Evolutionary conservation across 129 eudicot genomes (phyloP).

Genomic region (Escallonia herrerae): DNA sequence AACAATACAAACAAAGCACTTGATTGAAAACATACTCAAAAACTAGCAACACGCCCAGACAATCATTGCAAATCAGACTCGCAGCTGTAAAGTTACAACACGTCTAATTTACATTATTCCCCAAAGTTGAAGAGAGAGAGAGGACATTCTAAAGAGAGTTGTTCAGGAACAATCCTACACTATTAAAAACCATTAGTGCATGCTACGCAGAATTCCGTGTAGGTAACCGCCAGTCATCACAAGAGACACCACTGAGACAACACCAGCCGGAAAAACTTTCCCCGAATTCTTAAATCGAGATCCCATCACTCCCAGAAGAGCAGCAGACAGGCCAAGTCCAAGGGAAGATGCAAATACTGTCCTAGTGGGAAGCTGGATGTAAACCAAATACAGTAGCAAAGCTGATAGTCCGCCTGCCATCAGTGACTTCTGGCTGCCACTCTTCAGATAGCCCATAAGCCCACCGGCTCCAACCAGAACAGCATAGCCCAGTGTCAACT

Average conservation of each 20-base stretch:
- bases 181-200: constrained; percentile 32
- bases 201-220: constrained; percentile 74
- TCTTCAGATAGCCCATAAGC: constrained; percentile 75
- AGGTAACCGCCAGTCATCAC: constrained; percentile 84
- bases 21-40: too few relatives aligned
- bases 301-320: constrained; percentile 88
- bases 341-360: constrained; percentile 71
- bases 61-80: too few relatives aligned
- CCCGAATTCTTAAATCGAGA: constrained; percentile 74
- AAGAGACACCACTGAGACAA: constrained; percentile 79
- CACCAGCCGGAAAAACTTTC: constrained; percentile 86
- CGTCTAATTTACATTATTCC: too few relatives aligned
- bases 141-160: too few relatives aligned
- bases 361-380: constrained; percentile 60
- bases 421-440: constrained; percentile 81
- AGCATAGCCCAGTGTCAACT: constrained; percentile 79
- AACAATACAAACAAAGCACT: too few relatives aligned
- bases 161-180: too few relatives aligned
- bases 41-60: too few relatives aligned
- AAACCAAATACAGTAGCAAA: constrained; percentile 42
- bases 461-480: constrained; percentile 80
- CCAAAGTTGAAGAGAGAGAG: too few relatives aligned
- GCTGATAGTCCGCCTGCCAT: constrained; percentile 75
- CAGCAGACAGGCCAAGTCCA: constrained; percentile 81
- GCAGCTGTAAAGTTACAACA: too few relatives aligned